Conservation (phyloP, 805 yeast species). For the Metschnikowia shivogae region DNA sequence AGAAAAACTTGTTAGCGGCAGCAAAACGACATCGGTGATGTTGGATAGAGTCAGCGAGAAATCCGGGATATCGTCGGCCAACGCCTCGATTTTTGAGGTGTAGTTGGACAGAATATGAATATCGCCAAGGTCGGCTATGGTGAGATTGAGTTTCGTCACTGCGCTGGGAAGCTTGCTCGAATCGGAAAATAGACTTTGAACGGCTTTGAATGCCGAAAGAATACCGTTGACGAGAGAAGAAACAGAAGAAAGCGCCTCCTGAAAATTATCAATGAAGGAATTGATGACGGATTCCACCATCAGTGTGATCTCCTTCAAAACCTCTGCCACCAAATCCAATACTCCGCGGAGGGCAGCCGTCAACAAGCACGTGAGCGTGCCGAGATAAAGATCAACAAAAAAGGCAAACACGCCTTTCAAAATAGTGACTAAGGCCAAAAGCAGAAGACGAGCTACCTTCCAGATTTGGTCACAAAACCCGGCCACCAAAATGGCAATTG, state of each 20-base stretch:
- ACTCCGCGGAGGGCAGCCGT: conserved; percentile 72
- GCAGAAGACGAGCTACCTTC: conserved; percentile 3
- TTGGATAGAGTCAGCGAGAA: conserved; percentile 61
- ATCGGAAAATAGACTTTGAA: conserved; percentile 51
- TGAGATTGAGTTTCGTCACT: conserved; percentile 48
- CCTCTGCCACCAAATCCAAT: conserved; percentile 48
- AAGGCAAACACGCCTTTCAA: conserved; percentile 11
- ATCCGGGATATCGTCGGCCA: conserved; percentile 56
- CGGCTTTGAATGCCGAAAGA: conserved; percentile 40
- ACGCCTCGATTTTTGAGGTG: conserved; percentile 48
- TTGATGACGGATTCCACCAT: conserved; percentile 56
- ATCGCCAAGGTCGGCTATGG: conserved; percentile 23
- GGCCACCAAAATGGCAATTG: background rate
- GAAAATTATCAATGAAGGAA: conserved; percentile 56
- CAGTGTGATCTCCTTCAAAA: conserved; percentile 64
- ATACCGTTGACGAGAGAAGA: conserved; percentile 55
- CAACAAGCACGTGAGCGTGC: conserved; percentile 82
- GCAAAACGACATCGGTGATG: conserved; percentile 48
- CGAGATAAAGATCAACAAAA: conserved; percentile 57
- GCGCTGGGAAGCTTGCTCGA: conserved; percentile 33
- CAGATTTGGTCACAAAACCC: conserved; percentile 2
- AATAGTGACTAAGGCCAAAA: conserved; percentile 55
- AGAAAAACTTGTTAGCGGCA: conserved; percentile 2
- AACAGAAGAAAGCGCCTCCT: conserved; percentile 61
- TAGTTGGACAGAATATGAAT: conserved; percentile 65